A percentile compares a stretch with the other conserved stretches of the same genome.
These are phyloP conservation scores for Venturia effusa DNA, from an alignment of 2,329 filamentous ascomycete genomes.

Conservation along the genomic window DNA sequence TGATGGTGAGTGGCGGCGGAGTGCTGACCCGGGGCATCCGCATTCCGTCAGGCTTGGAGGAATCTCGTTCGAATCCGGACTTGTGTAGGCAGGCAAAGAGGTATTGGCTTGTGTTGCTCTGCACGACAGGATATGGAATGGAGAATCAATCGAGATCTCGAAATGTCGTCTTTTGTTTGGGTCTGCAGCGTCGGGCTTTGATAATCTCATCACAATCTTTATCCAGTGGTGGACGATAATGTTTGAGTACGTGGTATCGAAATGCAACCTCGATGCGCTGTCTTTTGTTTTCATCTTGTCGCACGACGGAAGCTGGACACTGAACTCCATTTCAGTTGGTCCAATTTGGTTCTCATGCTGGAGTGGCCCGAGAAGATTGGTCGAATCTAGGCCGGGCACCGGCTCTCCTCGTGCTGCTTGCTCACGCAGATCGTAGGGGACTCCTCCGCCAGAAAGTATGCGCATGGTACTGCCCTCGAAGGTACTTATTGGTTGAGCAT, in stretches of 20 bases:
- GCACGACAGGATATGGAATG: conserved; percentile 86
- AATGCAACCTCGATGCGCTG: conserved; percentile 56
- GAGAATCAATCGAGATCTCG: conserved; percentile 92
- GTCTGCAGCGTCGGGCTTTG: conserved; percentile 68
- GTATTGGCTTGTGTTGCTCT: conserved; percentile 88
- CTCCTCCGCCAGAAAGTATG: conserved; percentile 69
- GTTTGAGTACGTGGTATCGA: conserved; percentile 87
- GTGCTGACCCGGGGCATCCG: conserved; percentile 56
- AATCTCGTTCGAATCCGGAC: conserved; percentile 31
- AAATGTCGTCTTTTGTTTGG: conserved; percentile 76
- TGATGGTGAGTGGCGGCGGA: conserved; percentile 37
- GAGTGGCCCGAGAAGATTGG: conserved; percentile 67
- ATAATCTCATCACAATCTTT: conserved; percentile 92
- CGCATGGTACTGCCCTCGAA: conserved; percentile 68
- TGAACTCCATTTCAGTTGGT: conserved; percentile 90
- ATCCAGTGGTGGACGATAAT: conserved; percentile 96
- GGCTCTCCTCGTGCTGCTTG: conserved; percentile 46
- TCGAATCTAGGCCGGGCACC: conserved; percentile 40
- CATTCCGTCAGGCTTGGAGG: conserved; percentile 39
- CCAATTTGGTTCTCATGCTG: conserved; percentile 70
- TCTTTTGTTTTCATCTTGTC: conserved; percentile 68
- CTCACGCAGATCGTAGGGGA: conserved; percentile 51
- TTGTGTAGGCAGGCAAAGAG: conserved; percentile 69
- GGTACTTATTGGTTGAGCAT: conserved; percentile 59
- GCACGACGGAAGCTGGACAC: conserved; percentile 82